These are phyloP conservation scores for Aspergillus ochraceus DNA, from an alignment of 2,329 filamentous ascomycete genomes.

Conservation along the genomic window DNA sequence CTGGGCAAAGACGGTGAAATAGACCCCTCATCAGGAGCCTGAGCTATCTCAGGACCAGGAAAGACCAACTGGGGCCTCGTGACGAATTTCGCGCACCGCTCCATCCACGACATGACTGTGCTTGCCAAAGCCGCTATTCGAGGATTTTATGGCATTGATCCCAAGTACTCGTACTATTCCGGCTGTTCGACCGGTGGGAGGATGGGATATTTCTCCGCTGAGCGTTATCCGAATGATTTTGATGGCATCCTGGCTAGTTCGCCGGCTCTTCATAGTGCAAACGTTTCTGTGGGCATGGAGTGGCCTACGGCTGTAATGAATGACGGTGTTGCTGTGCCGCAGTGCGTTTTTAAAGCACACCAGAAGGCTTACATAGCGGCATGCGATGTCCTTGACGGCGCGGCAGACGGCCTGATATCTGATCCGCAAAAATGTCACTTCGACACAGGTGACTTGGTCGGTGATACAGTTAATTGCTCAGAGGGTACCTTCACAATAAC, in stretches of 20 bases:
- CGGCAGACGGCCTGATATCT: slow-evolving; percentile 31
- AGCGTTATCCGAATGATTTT: slow-evolving; percentile 46
- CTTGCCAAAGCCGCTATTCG: slow-evolving; percentile 29
- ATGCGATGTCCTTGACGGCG: slow-evolving; percentile 40
- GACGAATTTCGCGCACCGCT: background rate
- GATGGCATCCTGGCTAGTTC: slow-evolving; percentile 47
- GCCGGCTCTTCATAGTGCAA: slow-evolving; percentile 26
- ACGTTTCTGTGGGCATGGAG: slow-evolving; percentile 24
- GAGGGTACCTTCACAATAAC: slow-evolving; percentile 23
- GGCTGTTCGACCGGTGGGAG: slow-evolving; percentile 50
- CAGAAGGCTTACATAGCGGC: slow-evolving; percentile 32
- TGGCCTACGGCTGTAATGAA: slow-evolving; percentile 17
- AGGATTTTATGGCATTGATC: slow-evolving; percentile 31
- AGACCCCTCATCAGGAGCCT: background rate
- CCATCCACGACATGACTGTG: slow-evolving; percentile 6
- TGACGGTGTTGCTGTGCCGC: background rate
- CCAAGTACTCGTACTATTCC: slow-evolving; percentile 44
- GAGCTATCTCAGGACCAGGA: background rate
- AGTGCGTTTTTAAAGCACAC: slow-evolving; percentile 38
- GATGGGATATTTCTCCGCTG: slow-evolving; percentile 45
- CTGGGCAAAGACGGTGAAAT: background rate
- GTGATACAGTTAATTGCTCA: slow-evolving; percentile 18
- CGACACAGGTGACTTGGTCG: slow-evolving; percentile 23
- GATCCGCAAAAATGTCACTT: slow-evolving; percentile 18
- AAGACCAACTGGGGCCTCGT: background rate